A percentile compares a stretch with the other conserved stretches of the same genome.
phyloP scores from a whole-genome alignment of 2,329 filamentous ascomycete species.

The Coleophoma cylindrospora region DNA sequence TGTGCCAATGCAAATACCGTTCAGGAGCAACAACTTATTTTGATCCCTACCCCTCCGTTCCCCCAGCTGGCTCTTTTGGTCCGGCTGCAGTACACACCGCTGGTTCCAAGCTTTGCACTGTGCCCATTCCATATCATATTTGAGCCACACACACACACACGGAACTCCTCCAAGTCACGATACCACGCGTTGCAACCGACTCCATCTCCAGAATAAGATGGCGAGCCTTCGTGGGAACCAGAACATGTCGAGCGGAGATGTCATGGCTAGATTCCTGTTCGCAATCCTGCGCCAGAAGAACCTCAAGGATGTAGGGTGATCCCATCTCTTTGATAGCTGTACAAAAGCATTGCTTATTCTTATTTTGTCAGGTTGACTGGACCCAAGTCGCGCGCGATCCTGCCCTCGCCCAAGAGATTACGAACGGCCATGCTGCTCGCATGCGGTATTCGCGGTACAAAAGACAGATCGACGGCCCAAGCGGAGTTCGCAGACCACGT shows the following conservation, averaged over 20 bases:
- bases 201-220: constrained; percentile 10
- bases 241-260: constrained; percentile 38
- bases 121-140: too few species aligned
- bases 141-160: too few species aligned
- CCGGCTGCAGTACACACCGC: too few species aligned
- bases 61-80: background rate
- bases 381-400: constrained; percentile 39
- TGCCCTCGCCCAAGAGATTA: constrained; percentile 35
- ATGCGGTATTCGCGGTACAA: constrained; percentile 52
- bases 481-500: constrained; percentile 12
- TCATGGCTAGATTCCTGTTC: constrained; percentile 47
- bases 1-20: background rate
- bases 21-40: background rate
- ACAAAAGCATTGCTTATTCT: background rate
- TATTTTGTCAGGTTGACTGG: constrained; percentile 44
- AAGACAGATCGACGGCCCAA: constrained; percentile 43
- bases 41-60: background rate
- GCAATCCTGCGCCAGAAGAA: constrained; percentile 50
- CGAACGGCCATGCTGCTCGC: constrained; percentile 50
- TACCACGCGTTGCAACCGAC: background rate
- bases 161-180: background rate
- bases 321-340: background rate
- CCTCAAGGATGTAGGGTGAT: constrained; percentile 39
- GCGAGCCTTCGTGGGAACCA: constrained; percentile 28
- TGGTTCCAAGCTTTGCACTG: too few species aligned